Conservation (phyloP, 805 yeast species). For the Candida stauntonica region DNA sequence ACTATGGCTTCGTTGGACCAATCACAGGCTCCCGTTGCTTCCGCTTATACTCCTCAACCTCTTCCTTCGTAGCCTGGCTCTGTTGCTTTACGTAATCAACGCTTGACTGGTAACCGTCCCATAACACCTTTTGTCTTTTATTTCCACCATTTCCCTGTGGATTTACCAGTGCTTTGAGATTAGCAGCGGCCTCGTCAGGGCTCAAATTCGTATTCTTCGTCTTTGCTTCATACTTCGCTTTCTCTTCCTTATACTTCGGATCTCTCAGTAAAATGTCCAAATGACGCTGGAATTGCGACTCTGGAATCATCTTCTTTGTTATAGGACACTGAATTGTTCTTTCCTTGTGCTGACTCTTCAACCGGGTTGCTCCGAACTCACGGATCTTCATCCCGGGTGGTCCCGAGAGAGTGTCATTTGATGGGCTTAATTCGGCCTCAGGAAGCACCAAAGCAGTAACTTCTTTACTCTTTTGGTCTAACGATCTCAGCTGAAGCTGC, state of each 20-base stretch:
- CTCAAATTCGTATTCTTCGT: slow-evolving; percentile 47
- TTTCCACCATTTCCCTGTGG: background rate
- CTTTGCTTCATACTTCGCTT: slow-evolving; percentile 51
- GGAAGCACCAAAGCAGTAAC: slow-evolving; percentile 20
- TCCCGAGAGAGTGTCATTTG: too few relatives aligned
- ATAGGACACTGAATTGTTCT: slow-evolving; percentile 67
- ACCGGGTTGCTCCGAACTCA: slow-evolving; percentile 68
- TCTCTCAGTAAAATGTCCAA: slow-evolving; percentile 66
- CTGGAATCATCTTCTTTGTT: slow-evolving; percentile 67
- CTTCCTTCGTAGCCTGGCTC: too few relatives aligned
- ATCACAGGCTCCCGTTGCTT: too few relatives aligned
- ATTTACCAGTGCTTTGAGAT: slow-evolving; percentile 34
- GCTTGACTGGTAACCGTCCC: too few relatives aligned
- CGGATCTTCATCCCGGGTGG: slow-evolving; percentile 60
- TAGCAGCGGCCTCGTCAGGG: slow-evolving; percentile 56
- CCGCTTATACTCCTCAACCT: too few relatives aligned
- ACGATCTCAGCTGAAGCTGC: slow-evolving; percentile 57
- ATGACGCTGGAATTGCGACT: slow-evolving; percentile 66
- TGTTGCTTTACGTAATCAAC: too few relatives aligned
- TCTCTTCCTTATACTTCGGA: slow-evolving; percentile 72
- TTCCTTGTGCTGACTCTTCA: slow-evolving; percentile 30
- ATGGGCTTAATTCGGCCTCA: too few relatives aligned
- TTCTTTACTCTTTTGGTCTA: slow-evolving; percentile 29
- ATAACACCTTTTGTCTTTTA: too few relatives aligned
- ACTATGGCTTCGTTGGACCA: too few relatives aligned